Conservation (phyloP, 2,329 filamentous ascomycete genomes). For the Rhinocladiella similis region DNA sequence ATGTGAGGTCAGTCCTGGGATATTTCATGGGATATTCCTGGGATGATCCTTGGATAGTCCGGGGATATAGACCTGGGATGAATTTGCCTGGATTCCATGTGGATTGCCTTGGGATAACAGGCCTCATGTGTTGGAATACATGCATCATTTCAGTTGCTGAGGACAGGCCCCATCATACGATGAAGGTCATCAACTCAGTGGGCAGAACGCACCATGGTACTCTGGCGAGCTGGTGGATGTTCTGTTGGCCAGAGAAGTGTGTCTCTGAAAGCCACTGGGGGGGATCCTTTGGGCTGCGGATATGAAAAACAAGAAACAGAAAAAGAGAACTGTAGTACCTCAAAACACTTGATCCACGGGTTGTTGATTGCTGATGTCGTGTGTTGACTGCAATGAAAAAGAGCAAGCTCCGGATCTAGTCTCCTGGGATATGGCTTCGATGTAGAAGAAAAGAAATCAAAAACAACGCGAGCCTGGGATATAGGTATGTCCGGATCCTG, state of each 20-base stretch:
- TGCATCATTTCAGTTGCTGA: not conserved
- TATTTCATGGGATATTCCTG: not conserved
- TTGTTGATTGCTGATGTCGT: not conserved
- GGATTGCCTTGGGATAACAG: not conserved
- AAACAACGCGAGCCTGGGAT: not conserved
- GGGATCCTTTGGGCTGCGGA: not conserved
- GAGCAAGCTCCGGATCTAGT: not conserved
- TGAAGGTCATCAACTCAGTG: not conserved
- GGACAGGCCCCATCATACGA: not conserved
- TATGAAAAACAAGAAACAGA: not conserved
- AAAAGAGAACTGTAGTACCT: not conserved
- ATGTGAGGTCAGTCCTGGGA: not conserved
- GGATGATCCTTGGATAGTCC: not conserved
- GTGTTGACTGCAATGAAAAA: not conserved
- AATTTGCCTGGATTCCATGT: not conserved
- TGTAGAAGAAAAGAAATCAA: slow-evolving; percentile 2
- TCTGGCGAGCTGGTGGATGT: not conserved
- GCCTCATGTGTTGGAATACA: not conserved
- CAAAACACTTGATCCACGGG: not conserved
- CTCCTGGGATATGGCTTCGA: not conserved
- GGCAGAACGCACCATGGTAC: not conserved
- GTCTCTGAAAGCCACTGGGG: not conserved
- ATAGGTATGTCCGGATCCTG: not conserved
- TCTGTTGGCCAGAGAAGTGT: not conserved
- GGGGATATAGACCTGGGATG: not conserved